Evolutionary conservation across 2,329 filamentous ascomycete species (phyloP), one percentile per base, ranked within the genome.

Genomic region (Colletotrichum sp.): DNA sequence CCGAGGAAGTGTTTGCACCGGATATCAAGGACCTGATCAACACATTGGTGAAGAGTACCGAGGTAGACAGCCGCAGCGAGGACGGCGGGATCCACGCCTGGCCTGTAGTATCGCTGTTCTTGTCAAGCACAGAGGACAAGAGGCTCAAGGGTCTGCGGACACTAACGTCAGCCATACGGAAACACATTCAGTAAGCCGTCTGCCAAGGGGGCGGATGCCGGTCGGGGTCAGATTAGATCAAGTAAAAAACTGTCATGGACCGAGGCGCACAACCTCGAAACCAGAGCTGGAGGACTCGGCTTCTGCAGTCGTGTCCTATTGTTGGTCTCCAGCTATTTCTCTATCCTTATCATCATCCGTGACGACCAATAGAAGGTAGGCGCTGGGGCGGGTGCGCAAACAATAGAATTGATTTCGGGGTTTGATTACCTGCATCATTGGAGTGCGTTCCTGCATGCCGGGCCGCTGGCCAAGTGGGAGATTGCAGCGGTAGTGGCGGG

Each of bases 81-180:
- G 85, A 88, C 32, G 93, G 91, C 16, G 93, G 92, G 4, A 93
- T 97, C 74, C 95, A 98, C 83, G 95, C 93, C 13, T 98, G 95
- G 95, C 95, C 95, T 0, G 93, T 98, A 25, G 94, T 93, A 12
- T 88, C 88, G 63, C 80, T 92, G n/a, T 91, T 92, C 80, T 82
- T 92, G 32, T 88, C 89, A 61, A 86, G 84, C 63, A 86, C 86
- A 30, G 81, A 82, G n/a, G 84, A 88, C 39, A 85, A 88, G 80
- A 88, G 92, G 71, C 82, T 90, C 71, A 87, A 87, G 77, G 91
- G 92, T 5, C 81, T 93, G 77, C 84, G 84, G 78, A 81, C 84
- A 64, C 76, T 78, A 69, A 78, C 73, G 72, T 68, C 36, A 73
- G 69, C 72, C 22, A 71, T 77, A 55, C 72, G 71, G 65, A 61